Base-by-base conservation (phyloP, 768 basidiomycete genomes). In the Hypholoma sublateritium region DNA sequence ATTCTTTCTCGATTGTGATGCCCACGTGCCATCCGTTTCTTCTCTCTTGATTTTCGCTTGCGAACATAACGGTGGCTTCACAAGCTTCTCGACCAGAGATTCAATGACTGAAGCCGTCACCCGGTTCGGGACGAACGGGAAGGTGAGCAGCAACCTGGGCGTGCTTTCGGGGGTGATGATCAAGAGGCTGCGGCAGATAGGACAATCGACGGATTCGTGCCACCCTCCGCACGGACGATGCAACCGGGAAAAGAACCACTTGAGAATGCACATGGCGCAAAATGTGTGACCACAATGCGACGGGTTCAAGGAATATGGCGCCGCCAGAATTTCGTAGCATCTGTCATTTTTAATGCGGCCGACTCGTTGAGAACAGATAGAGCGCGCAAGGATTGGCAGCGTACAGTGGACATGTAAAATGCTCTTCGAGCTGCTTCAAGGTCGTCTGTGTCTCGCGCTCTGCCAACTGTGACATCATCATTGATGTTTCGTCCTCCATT, bases 181-280 rank as follows among this genome's bases (percentile, higher is more conserved):
- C 56, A 88, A 71, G 39, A 75, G 56, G 54, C 77, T 78, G 63
- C 85, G 84, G 69, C 87, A 88, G 56, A 87, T 77, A 35, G 87
- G 87, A 68, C 86, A 88, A 61, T 85, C 82, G 42, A 88, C 83
- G 12, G 79, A 67, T 62, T 86, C 82, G 59, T 87, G 87, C 87
- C 87, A 89, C 32, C 74, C 73, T 25, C 86, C 86, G 65, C 88
- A 88, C 0, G 73, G 74, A 46, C 72, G 74, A 69, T 88, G 86
- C 25, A 88, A 70, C 47, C 82, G 81, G 63, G 85, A 84, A 73
- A 87, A 88, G 70, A 83, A 83, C 83, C 85, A 86, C 64, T 82
- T 82, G 28, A 88, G 68, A 58, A 86, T 84, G 69, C 85, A 88
- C 47, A 83, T 70, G 28, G 83, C 81, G 65, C 86, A 88, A 64